Evolutionary conservation across 2,329 filamentous ascomycete genomes (phyloP).

Genomic region (Paecilomyces dactylethromorphus): DNA sequence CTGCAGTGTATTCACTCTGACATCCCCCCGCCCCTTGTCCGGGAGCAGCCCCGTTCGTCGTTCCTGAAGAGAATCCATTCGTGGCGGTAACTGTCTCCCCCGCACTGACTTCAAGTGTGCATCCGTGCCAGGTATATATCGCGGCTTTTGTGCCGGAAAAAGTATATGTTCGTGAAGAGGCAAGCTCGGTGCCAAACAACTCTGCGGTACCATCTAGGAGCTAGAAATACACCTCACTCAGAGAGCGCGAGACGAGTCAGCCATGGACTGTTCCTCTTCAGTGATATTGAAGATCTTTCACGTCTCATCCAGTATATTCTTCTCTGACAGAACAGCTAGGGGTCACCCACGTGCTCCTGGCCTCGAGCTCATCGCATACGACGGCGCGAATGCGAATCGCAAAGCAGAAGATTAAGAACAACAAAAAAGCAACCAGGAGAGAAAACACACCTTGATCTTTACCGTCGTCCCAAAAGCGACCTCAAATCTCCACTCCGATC

Average conservation of each 20-base stretch:
- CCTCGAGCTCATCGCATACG: not conserved
- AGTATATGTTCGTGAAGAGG: conserved; percentile 68
- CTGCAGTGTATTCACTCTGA: conserved; percentile 61
- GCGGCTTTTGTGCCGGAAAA: conserved; percentile 80
- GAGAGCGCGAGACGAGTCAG: not conserved
- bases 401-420: not conserved
- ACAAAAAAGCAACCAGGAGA: not conserved
- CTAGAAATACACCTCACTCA: conserved; percentile 27
- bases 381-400: not conserved
- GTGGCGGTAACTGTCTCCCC: conserved; percentile 41
- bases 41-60: conserved; percentile 13
- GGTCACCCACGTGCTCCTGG: not conserved
- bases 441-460: conserved; percentile 44
- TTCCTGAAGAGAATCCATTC: conserved; percentile 21
- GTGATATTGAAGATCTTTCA: not conserved
- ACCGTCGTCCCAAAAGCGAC: conserved; percentile 52
- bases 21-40: conserved; percentile 52
- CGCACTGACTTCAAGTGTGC: conserved; percentile 70
- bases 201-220: conserved; percentile 79
- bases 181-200: conserved; percentile 91
- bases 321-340: not conserved
- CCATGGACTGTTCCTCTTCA: not conserved
- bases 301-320: not conserved
- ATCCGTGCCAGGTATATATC: conserved; percentile 89
- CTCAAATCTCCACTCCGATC: conserved; percentile 74